A percentile compares a stretch with the other conserved stretches of the same genome.
These are phyloP conservation scores for Mycosarcoma mackinlayi DNA, from an alignment of 1,284 basidiomycete genomes.

Conservation along the genomic window DNA sequence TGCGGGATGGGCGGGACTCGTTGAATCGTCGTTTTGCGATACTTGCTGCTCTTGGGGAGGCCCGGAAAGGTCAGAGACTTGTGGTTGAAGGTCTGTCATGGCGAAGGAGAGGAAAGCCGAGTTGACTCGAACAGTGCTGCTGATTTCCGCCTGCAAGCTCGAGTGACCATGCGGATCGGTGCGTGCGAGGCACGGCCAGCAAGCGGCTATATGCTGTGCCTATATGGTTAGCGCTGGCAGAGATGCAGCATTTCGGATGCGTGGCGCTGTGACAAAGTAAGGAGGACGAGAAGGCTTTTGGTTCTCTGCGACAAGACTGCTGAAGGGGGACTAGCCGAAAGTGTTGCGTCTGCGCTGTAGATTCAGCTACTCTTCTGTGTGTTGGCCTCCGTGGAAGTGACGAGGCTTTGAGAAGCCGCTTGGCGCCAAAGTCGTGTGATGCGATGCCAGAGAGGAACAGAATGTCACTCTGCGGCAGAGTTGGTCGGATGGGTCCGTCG, in stretches of 20 bases:
- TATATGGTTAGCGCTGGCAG: neutral
- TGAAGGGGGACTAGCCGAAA: neutral
- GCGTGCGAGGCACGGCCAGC: neutral
- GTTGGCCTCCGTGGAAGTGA: too few relatives aligned
- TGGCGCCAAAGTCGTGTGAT: neutral
- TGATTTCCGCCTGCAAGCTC: too few relatives aligned
- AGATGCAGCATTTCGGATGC: neutral
- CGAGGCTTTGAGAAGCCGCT: too few relatives aligned
- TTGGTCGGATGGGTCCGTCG: neutral
- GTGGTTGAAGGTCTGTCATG: constrained; percentile 14
- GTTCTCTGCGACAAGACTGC: too few relatives aligned
- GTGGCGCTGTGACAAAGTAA: neutral
- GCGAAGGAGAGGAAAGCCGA: neutral
- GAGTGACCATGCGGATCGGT: neutral
- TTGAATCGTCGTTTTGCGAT: neutral
- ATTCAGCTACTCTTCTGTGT: too few relatives aligned
- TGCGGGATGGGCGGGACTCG: constrained; percentile 1
- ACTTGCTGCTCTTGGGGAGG: constrained; percentile 1
- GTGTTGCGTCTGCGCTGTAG: too few relatives aligned
- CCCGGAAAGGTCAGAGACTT: neutral
- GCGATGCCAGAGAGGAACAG: neutral
- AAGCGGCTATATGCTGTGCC: neutral
- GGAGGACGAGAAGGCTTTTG: neutral
- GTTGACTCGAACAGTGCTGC: too few relatives aligned
- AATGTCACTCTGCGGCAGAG: too few relatives aligned